These are phyloP conservation scores for Kazachstania viticola DNA, from an alignment of 805 yeast species.

Conservation along the genomic window DNA sequence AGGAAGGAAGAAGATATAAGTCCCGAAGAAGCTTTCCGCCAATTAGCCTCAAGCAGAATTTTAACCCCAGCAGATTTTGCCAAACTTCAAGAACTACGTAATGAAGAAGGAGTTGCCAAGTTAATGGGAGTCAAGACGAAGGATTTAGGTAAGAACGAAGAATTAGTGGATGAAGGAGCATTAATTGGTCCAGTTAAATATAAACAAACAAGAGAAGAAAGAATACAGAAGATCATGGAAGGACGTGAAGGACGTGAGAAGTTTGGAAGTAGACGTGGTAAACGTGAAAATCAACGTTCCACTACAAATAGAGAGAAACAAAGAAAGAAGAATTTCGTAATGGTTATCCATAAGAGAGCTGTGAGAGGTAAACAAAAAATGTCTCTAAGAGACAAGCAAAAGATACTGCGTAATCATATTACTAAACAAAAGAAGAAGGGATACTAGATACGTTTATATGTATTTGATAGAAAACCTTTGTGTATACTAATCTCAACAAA, in stretches of 20 bases:
- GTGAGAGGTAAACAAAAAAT: constrained; percentile 90
- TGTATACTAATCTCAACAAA: too few relatives aligned
- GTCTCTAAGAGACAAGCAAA: constrained; percentile 86
- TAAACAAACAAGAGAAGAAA: constrained; percentile 83
- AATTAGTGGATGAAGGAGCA: constrained; percentile 65
- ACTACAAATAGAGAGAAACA: constrained; percentile 95
- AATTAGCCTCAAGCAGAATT: constrained; percentile 60
- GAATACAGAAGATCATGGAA: constrained; percentile 74
- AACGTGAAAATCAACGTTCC: constrained; percentile 62
- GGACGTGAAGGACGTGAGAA: constrained; percentile 90
- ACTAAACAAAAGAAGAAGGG: constrained; percentile 87
- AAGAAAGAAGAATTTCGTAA: constrained; percentile 95
- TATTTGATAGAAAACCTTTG: too few relatives aligned
- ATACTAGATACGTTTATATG: constrained; percentile 6
- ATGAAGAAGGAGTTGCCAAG: constrained; percentile 78
- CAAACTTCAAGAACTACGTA: constrained; percentile 76
- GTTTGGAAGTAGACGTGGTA: constrained; percentile 81
- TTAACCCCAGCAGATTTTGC: constrained; percentile 98
- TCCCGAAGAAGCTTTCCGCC: constrained; percentile 34
- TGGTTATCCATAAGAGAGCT: constrained; percentile 92
- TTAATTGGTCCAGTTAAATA: constrained; percentile 65
- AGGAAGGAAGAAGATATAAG: constrained; percentile 15
- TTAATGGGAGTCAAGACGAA: constrained; percentile 41
- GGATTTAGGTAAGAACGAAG: constrained; percentile 47
- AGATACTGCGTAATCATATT: constrained; percentile 73